Conservation (phyloP, 192 early-diverging fungal species). For the Coemansia furcata region DNA sequence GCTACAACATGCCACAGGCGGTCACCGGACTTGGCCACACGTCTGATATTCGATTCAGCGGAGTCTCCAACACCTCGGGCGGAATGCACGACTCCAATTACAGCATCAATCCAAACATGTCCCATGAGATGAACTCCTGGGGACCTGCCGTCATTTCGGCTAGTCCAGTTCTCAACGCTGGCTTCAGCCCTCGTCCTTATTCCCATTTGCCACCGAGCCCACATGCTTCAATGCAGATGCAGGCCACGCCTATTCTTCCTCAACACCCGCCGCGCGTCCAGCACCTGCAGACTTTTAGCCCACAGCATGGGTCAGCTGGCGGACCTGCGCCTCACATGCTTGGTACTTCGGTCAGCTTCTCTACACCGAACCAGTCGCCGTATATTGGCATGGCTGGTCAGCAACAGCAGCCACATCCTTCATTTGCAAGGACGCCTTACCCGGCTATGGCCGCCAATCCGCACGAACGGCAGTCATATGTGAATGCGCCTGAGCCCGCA, state of each 20-base stretch:
- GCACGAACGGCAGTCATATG: neutral
- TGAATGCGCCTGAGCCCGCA: constrained; percentile 1
- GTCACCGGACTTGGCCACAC: neutral
- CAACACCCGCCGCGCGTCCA: constrained; percentile 1
- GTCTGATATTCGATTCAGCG: neutral
- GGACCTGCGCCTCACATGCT: neutral
- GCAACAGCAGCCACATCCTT: neutral
- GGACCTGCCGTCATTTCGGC: neutral
- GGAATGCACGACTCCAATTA: neutral
- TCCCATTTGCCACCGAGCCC: neutral
- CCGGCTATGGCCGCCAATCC: constrained; percentile 6
- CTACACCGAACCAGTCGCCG: constrained; percentile 15
- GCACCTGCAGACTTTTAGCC: neutral
- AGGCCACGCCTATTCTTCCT: constrained; percentile 6
- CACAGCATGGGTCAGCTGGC: constrained; percentile 1
- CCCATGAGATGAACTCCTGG: neutral
- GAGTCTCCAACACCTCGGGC: neutral
- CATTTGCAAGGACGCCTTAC: constrained; percentile 35
- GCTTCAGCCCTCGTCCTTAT: neutral
- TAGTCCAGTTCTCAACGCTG: neutral
- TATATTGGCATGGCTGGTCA: constrained; percentile 10
- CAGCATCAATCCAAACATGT: neutral
- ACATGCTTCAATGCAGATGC: constrained; percentile 7
- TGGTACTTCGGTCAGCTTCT: constrained; percentile 16
- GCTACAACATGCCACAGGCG: constrained; percentile 1